Conservation (phyloP, 106 monocot species). For the Phalaenopsis aphrodite region DNA sequence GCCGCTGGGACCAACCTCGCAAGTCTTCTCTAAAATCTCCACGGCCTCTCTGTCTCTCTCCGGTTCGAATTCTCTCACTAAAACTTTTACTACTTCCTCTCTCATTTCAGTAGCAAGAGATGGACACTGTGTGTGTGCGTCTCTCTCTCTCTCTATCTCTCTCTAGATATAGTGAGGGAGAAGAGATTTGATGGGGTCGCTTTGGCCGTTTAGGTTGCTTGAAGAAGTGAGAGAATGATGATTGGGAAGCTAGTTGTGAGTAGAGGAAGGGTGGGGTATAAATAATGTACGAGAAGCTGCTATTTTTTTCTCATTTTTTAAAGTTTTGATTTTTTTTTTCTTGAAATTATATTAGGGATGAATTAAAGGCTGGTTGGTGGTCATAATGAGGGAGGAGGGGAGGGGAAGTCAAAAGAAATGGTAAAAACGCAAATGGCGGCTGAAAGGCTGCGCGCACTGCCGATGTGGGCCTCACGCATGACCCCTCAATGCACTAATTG, state of each 20-base stretch:
- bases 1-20: conserved; percentile 64
- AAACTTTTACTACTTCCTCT: neutral
- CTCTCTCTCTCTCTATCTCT: too few species aligned
- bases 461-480: neutral
- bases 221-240: neutral
- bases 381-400: neutral
- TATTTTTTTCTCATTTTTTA: neutral
- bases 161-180: neutral
- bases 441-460: neutral
- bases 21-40: conserved; percentile 46
- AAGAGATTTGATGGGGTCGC: neutral
- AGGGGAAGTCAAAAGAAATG: neutral
- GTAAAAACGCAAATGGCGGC: conserved; percentile 6
- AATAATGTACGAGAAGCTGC: neutral
- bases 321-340: neutral
- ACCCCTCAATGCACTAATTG: neutral
- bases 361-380: neutral
- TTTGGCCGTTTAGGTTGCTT: neutral
- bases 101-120: neutral
- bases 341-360: neutral
- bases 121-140: neutral
- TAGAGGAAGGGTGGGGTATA: neutral
- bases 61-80: conserved; percentile 34
- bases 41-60: conserved; percentile 31
- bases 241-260: neutral